These are phyloP conservation scores for Daucus carota DNA, from an alignment of 129 eudicot species.

Conservation along the genomic window DH1_v3.0 NC_030387.2:6802501-6803000, in stretches of 20 bases:
- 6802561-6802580: constrained; percentile 9
- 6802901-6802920: no score
- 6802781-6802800: background rate
- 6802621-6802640: constrained; percentile 7
- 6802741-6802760: background rate
- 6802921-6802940: no score
- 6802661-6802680: constrained; percentile 19
- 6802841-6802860: background rate
- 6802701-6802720: constrained; percentile 5
- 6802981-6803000: no score
- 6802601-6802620: background rate
- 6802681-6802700: constrained; percentile 11
- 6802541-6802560: constrained; percentile 14
- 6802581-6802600: constrained; percentile 8
- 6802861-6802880: background rate
- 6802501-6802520: constrained; percentile 19
- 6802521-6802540: constrained; percentile 18
- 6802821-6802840: background rate
- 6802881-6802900: no score
- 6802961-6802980: no score
- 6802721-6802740: background rate
- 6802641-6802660: constrained; percentile 19
- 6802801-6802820: no score
- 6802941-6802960: no score
- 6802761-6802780: background rate